These are phyloP conservation scores for Periglandula ipomoeae DNA, from an alignment of 2,329 filamentous ascomycete species.

Conservation along the genomic window DNA sequence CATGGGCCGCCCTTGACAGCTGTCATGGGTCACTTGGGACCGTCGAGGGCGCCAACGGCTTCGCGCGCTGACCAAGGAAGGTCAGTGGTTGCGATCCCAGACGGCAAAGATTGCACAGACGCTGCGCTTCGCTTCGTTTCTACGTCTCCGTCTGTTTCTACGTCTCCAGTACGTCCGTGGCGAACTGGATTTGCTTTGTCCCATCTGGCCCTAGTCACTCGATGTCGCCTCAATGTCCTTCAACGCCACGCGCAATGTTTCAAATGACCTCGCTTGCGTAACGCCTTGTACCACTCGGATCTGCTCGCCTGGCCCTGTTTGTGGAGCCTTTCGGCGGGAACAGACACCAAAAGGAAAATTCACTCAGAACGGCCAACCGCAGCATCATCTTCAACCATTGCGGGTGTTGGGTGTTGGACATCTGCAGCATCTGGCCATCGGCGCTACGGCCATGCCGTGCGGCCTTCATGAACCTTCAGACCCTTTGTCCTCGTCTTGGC, in stretches of 20 bases:
- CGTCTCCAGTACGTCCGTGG: neutral
- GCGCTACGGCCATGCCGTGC: neutral
- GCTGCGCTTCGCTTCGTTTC: too few species aligned
- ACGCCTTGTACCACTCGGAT: neutral
- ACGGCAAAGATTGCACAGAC: too few species aligned
- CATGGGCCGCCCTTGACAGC: neutral
- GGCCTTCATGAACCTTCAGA: neutral
- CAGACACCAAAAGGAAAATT: neutral
- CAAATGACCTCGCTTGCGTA: neutral
- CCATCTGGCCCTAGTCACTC: neutral
- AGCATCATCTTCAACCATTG: neutral
- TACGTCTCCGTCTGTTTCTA: too few species aligned
- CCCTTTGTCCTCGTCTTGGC: neutral
- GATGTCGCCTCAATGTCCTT: neutral
- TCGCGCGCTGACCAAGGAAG: too few species aligned
- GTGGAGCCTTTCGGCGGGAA: neutral
- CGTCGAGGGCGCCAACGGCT: neutral
- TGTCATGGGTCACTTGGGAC: neutral
- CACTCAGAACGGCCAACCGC: neutral
- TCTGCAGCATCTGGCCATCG: neutral
- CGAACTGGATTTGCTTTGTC: neutral
- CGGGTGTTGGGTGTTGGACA: neutral
- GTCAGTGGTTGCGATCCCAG: too few species aligned
- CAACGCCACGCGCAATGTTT: neutral
- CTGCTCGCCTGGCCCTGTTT: neutral